A percentile compares a stretch with the other conserved stretches of the same genome.
phyloP scores from a whole-genome alignment of 2,329 filamentous ascomycete species.

The Sordariomycetes sp. region DNA sequence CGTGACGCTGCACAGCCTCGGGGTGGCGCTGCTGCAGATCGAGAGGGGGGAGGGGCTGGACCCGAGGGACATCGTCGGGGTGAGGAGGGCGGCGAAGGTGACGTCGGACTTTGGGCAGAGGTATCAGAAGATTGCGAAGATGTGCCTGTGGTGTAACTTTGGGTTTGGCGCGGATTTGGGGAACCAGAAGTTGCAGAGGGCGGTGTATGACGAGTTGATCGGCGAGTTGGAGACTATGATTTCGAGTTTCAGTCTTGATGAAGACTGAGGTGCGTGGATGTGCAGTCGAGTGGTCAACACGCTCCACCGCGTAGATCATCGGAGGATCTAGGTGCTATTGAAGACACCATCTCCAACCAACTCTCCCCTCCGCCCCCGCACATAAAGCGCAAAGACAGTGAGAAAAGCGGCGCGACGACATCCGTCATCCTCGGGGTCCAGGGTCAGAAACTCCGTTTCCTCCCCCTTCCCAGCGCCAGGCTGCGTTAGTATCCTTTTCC shows the following conservation, averaged over 20 bases:
- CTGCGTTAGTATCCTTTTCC: neutral
- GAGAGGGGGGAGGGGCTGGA: conserved; percentile 12
- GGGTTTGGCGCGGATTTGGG: conserved; percentile 8
- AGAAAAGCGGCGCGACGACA: conserved; percentile 7
- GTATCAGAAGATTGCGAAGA: conserved; percentile 13
- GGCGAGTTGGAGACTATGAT: conserved; percentile 9
- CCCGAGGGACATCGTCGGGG: conserved; percentile 11
- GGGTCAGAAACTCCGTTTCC: neutral
- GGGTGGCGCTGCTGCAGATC: conserved; percentile 16
- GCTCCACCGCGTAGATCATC: too few relatives aligned
- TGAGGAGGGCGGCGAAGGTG: conserved; percentile 10
- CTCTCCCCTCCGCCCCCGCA: conserved; percentile 7
- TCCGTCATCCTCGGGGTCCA: neutral
- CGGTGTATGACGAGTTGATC: conserved; percentile 6
- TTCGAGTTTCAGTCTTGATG: conserved; percentile 3
- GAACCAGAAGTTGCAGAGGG: conserved; percentile 5
- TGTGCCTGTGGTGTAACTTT: conserved; percentile 15
- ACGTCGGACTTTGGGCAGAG: conserved; percentile 8
- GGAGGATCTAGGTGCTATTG: too few relatives aligned
- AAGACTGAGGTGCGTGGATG: too few relatives aligned
- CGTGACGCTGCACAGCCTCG: conserved; percentile 14
- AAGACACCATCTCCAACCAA: too few relatives aligned
- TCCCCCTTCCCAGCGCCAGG: neutral
- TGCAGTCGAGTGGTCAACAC: too few relatives aligned
- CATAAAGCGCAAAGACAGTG: conserved; percentile 9